These are phyloP conservation scores for Breynia disticha DNA, from an alignment of 441 rosid genomes.

Conservation along the genomic window DNA sequence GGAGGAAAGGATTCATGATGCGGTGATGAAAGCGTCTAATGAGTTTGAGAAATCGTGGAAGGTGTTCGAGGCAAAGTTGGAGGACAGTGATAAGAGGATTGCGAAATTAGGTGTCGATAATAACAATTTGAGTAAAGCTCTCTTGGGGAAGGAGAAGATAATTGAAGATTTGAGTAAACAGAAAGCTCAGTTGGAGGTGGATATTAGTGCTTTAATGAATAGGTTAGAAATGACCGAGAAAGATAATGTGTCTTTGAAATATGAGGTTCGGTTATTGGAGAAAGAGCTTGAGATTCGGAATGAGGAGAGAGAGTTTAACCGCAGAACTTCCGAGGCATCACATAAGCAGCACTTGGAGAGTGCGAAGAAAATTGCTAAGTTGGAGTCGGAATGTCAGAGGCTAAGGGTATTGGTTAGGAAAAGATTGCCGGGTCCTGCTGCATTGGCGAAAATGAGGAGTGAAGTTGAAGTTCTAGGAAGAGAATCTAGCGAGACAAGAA, in stretches of 20 bases:
- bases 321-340: constrained; percentile 51
- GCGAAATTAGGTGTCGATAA: constrained; percentile 45
- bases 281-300: constrained; percentile 80
- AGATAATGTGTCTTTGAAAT: constrained; percentile 63
- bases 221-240: constrained; percentile 70
- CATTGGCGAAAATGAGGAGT: constrained; percentile 61
- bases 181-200: constrained; percentile 40
- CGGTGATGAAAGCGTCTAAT: constrained; percentile 49
- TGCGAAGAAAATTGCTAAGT: constrained; percentile 68
- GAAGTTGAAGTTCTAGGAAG: constrained; percentile 67
- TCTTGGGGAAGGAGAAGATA: constrained; percentile 45
- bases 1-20: constrained; percentile 65
- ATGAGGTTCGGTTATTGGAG: constrained; percentile 68
- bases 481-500: constrained; percentile 33
- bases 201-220: constrained; percentile 42
- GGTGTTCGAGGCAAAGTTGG: constrained; percentile 40
- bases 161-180: constrained; percentile 44
- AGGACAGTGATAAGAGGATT: constrained; percentile 38
- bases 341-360: constrained; percentile 68
- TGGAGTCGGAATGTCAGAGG: constrained; percentile 85
- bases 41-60: constrained; percentile 40
- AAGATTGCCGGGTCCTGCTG: constrained; percentile 72
- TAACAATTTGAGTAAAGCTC: constrained; percentile 41
- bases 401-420: constrained; percentile 65
- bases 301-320: constrained; percentile 75